A percentile compares a stretch with the other conserved stretches of the same genome.
phyloP scores from a whole-genome alignment of 306 rosid species.

The Quercus robur region DNA sequence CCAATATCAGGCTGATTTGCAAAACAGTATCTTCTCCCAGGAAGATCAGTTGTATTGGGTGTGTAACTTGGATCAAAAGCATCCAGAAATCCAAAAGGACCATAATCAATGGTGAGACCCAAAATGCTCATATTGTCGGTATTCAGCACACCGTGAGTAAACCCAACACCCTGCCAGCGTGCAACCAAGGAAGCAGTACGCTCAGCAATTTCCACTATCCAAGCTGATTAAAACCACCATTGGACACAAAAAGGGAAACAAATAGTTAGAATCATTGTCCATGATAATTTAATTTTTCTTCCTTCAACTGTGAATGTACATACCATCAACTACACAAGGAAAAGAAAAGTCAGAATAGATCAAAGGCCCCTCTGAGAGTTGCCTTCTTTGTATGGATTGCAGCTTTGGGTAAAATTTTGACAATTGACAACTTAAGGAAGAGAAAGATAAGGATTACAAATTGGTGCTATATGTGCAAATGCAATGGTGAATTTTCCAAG shows the following conservation, averaged over 20 bases:
- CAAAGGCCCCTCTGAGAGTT: no score
- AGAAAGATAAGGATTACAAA: no score
- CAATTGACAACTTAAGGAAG: no score
- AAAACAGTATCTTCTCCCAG: conserved; percentile 96
- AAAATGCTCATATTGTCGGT: conserved; percentile 98
- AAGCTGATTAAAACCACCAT: conserved; percentile 56
- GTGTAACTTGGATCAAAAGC: conserved; percentile 98
- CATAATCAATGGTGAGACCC: conserved; percentile 96
- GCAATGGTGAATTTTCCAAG: background rate
- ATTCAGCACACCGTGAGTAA: conserved; percentile 98
- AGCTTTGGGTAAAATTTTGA: no score
- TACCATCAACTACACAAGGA: background rate
- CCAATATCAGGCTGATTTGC: conserved; percentile 99
- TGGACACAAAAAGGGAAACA: conserved; percentile 5
- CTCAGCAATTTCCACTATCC: conserved; percentile 93
- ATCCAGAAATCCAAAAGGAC: conserved; percentile 98
- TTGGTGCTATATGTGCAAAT: no score
- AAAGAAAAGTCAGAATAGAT: background rate
- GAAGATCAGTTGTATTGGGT: conserved; percentile 97
- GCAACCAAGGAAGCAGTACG: conserved; percentile 92
- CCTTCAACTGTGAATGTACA: background rate
- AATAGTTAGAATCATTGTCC: background rate
- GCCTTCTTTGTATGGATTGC: no score
- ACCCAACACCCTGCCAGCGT: conserved; percentile 97
- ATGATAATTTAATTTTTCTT: background rate